These are phyloP conservation scores for Aotearoamyces nothofagi DNA, from an alignment of 2,329 filamentous ascomycete genomes.

Conservation along the genomic window DNA sequence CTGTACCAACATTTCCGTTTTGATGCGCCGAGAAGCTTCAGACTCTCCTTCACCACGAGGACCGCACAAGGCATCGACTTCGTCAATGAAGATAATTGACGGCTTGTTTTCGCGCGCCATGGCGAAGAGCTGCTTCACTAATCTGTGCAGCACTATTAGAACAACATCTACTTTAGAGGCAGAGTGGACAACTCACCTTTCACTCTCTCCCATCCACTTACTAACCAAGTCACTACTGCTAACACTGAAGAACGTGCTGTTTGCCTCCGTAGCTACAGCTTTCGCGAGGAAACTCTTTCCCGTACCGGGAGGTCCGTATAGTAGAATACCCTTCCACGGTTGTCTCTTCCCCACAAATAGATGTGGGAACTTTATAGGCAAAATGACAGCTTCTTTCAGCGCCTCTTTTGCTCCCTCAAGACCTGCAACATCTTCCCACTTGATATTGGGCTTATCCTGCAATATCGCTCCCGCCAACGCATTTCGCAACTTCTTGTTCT, in stretches of 20 bases:
- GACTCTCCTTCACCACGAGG: slow-evolving; percentile 90
- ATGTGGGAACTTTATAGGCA: slow-evolving; percentile 97
- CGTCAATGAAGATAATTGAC: slow-evolving; percentile 97
- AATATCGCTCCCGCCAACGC: slow-evolving; percentile 86
- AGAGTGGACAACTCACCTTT: slow-evolving; percentile 48
- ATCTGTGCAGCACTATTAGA: slow-evolving; percentile 14
- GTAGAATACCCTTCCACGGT: slow-evolving; percentile 93
- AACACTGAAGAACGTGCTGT: slow-evolving; percentile 98
- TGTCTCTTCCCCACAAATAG: slow-evolving; percentile 91
- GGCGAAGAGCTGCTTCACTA: slow-evolving; percentile 92
- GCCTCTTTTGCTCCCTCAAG: slow-evolving; percentile 91
- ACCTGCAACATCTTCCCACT: slow-evolving; percentile 96
- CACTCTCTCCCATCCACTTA: slow-evolving; percentile 99
- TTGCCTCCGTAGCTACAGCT: slow-evolving; percentile 93
- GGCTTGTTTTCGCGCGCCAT: slow-evolving; percentile 98
- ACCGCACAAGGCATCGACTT: slow-evolving; percentile 91
- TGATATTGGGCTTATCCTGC: slow-evolving; percentile 88
- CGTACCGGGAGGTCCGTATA: slow-evolving; percentile 92
- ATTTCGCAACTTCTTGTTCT: slow-evolving; percentile 87
- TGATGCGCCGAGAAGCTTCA: slow-evolving; percentile 92
- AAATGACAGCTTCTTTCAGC: slow-evolving; percentile 89
- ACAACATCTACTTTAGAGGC: not conserved
- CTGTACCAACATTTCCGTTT: slow-evolving; percentile 94
- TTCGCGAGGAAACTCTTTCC: slow-evolving; percentile 97
- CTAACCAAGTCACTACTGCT: slow-evolving; percentile 94